Percentiles rank a stretch among this genome's conserved stretches.
phyloP scores from a whole-genome alignment of 2,329 filamentous ascomycete genomes.

The Colletotrichum plurivorum region DNA sequence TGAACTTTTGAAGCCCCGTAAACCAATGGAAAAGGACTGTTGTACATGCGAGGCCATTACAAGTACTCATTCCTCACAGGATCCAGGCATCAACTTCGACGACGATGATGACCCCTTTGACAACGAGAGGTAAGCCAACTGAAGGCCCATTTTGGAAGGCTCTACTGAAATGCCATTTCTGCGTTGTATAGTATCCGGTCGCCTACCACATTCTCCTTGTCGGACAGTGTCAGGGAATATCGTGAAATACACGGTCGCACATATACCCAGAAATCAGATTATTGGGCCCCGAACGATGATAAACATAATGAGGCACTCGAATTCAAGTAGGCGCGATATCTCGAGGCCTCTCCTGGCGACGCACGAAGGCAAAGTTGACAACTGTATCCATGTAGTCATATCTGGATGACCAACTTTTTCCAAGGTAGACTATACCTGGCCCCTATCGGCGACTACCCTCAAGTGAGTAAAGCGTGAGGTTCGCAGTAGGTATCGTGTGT shows the following conservation, averaged over 20 bases:
- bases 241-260: slow-evolving; percentile 50
- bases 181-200: background rate
- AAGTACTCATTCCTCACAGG: background rate
- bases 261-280: slow-evolving; percentile 46
- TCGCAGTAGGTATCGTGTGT: background rate
- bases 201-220: slow-evolving; percentile 48
- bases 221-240: slow-evolving; percentile 50
- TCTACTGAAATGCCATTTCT: background rate
- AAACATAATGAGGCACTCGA: slow-evolving; percentile 42
- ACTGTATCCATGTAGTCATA: slow-evolving; percentile 3
- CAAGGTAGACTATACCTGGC: slow-evolving; percentile 53
- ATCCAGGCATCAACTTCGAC: background rate
- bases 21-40: no score
- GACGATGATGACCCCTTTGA: background rate
- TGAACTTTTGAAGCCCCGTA: background rate
- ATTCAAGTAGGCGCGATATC: slow-evolving; percentile 8
- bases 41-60: no score
- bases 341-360: background rate
- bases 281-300: slow-evolving; percentile 44
- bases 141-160: background rate
- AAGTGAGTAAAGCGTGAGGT: slow-evolving; percentile 10
- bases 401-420: slow-evolving; percentile 45
- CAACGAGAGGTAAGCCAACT: background rate
- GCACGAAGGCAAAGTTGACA: background rate
- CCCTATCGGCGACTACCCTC: slow-evolving; percentile 49